Conservation (phyloP, 805 yeast species). For the Scheffersomyces amazonensis region DNA sequence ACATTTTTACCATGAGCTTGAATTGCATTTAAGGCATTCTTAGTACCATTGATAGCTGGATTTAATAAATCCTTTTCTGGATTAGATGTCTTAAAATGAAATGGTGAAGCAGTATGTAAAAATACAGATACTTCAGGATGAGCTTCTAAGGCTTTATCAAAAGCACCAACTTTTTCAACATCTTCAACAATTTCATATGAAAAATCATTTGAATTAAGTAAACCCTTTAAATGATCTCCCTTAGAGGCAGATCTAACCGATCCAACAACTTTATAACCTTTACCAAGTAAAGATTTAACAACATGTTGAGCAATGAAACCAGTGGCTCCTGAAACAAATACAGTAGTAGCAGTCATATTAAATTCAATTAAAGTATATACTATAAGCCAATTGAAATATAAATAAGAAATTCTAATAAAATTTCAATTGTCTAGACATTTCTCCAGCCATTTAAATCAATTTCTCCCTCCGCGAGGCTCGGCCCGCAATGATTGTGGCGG, state of each 20-base stretch:
- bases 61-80: slow-evolving; percentile 49
- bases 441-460: too few species aligned
- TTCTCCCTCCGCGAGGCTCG: too few species aligned
- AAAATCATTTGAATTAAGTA: slow-evolving; percentile 25
- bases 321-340: slow-evolving; percentile 52
- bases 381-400: too few species aligned
- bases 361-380: too few species aligned
- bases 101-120: slow-evolving; percentile 63
- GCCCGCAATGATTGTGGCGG: too few species aligned
- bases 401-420: too few species aligned
- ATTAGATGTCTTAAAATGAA: slow-evolving; percentile 40
- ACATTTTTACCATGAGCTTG: slow-evolving; percentile 40
- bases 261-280: slow-evolving; percentile 48
- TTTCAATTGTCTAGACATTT: too few species aligned
- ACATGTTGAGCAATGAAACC: slow-evolving; percentile 56
- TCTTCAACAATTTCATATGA: slow-evolving; percentile 47
- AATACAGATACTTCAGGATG: slow-evolving; percentile 53
- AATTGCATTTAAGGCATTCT: slow-evolving; percentile 49
- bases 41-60: slow-evolving; percentile 59
- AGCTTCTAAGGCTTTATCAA: slow-evolving; percentile 41
- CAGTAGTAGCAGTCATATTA: slow-evolving; percentile 15
- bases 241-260: slow-evolving; percentile 47
- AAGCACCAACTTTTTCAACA: slow-evolving; percentile 43
- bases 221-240: slow-evolving; percentile 31
- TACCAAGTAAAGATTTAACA: slow-evolving; percentile 36